A percentile compares a stretch with the other conserved stretches of the same genome.
Evolutionary conservation across 2,329 filamentous ascomycete species (phyloP).

Genomic region (Neocatenulostroma microsporum): DNA sequence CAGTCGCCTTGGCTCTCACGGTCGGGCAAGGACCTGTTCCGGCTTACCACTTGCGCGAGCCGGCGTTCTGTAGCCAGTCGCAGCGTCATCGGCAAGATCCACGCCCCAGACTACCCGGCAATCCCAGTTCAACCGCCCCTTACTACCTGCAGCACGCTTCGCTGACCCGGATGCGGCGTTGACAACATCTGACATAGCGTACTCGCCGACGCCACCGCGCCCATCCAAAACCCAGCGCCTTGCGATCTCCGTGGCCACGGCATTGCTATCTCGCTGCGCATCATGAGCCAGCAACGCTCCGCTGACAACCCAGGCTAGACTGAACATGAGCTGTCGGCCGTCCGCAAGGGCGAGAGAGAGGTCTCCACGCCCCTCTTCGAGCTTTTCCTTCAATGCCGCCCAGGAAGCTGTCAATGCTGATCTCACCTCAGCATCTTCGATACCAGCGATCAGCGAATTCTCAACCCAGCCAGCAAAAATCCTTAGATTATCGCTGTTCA

Average conservation of each 20-base stretch:
- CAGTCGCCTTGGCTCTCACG: too few relatives aligned
- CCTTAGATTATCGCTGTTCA: slow-evolving; percentile 5
- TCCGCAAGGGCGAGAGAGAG: slow-evolving; percentile 3
- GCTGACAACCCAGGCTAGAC: slow-evolving; percentile 11
- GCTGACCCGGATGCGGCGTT: neutral
- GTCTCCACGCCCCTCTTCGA: neutral
- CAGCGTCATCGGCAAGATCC: slow-evolving; percentile 7
- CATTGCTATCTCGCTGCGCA: slow-evolving; percentile 10
- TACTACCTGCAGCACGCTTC: neutral
- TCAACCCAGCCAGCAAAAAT: slow-evolving; percentile 9
- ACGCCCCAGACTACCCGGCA: slow-evolving; percentile 11
- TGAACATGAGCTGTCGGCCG: slow-evolving; percentile 9
- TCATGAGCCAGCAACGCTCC: slow-evolving; percentile 11
- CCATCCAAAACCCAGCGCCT: slow-evolving; percentile 12
- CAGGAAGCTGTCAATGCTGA: neutral
- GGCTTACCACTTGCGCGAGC: slow-evolving; percentile 3
- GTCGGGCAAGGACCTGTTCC: slow-evolving; percentile 5
- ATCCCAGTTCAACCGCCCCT: slow-evolving; percentile 7
- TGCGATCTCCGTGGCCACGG: slow-evolving; percentile 7
- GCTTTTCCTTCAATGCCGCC: slow-evolving; percentile 1
- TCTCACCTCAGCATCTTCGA: slow-evolving; percentile 1
- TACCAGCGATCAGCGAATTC: neutral
- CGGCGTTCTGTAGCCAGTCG: slow-evolving; percentile 7
- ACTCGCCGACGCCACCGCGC: slow-evolving; percentile 9
- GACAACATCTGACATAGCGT: slow-evolving; percentile 3